Conservation (phyloP, 768 basidiomycete genomes). For the Rhodosporidiobolus sp. region DNA sequence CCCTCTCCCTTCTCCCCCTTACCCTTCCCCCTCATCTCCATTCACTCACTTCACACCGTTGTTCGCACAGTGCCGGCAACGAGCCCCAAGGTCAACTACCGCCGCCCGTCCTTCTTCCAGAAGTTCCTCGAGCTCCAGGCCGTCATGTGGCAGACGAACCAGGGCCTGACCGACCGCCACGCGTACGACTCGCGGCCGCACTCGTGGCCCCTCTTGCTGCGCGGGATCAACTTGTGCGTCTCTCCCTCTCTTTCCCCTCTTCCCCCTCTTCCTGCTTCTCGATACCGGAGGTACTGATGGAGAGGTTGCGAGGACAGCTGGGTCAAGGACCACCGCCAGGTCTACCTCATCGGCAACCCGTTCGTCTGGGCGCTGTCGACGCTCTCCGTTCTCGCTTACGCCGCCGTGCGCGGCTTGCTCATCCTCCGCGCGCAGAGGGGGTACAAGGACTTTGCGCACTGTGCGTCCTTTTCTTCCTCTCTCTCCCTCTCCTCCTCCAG, state of each 20-base stretch:
- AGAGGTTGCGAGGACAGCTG: slow-evolving; percentile 59
- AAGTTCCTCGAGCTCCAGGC: slow-evolving; percentile 89
- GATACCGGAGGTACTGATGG: background rate
- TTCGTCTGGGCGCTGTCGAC: slow-evolving; percentile 87
- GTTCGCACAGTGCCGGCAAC: slow-evolving; percentile 61
- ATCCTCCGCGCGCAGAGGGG: slow-evolving; percentile 87
- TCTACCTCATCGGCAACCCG: slow-evolving; percentile 93
- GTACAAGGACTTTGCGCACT: slow-evolving; percentile 84
- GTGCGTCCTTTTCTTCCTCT: slow-evolving; percentile 55
- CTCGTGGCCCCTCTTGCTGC: slow-evolving; percentile 81
- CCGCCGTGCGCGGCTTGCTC: slow-evolving; percentile 68
- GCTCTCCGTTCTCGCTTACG: slow-evolving; percentile 65
- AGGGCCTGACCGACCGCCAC: slow-evolving; percentile 90
- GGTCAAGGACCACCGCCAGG: slow-evolving; percentile 93
- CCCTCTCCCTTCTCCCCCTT: background rate
- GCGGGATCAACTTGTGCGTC: slow-evolving; percentile 73
- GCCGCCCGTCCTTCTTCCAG: slow-evolving; percentile 76
- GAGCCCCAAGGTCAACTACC: slow-evolving; percentile 84
- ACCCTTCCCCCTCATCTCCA: background rate
- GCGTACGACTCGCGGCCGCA: slow-evolving; percentile 90
- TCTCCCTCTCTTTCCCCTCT: background rate
- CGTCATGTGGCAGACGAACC: slow-evolving; percentile 87
- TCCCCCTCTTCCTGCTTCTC: too few species aligned
- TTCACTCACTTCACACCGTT: background rate
- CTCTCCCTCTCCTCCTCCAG: background rate